phyloP scores from a whole-genome alignment of 805 yeast genomes.

The Candida berthetii region DNA sequence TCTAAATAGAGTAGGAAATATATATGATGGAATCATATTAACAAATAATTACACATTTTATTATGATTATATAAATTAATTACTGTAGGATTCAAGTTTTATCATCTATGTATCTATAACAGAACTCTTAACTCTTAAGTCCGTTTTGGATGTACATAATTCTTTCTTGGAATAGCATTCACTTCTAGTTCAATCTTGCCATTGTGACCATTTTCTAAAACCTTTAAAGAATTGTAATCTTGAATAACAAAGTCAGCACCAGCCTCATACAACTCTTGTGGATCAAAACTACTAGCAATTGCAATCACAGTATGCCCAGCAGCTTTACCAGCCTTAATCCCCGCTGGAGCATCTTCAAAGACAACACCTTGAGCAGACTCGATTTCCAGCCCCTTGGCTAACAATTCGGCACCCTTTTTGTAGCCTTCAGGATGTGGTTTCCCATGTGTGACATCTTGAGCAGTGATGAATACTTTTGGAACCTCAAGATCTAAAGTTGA shows the following conservation, averaged over 20 bases:
- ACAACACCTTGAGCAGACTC: conserved; percentile 45
- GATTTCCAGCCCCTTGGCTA: conserved; percentile 25
- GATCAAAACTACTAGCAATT: conserved; percentile 37
- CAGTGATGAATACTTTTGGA: conserved; percentile 77
- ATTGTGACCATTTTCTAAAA: conserved; percentile 9
- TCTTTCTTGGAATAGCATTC: conserved; percentile 10
- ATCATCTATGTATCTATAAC: no score
- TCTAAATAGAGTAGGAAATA: no score
- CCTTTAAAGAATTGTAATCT: conserved; percentile 40
- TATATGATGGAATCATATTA: no score
- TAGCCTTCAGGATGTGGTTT: conserved; percentile 89
- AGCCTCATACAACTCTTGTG: conserved; percentile 54
- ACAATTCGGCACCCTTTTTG: conserved; percentile 42
- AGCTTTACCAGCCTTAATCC: conserved; percentile 74
- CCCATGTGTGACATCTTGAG: conserved; percentile 72
- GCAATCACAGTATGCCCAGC: conserved; percentile 84
- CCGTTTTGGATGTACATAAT: no score
- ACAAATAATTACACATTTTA: no score
- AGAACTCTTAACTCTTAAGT: no score
- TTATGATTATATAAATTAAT: no score
- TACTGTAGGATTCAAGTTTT: no score
- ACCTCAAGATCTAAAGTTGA: conserved; percentile 43
- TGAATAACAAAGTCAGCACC: conserved; percentile 81
- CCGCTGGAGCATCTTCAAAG: conserved; percentile 89
- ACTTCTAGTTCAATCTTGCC: conserved; percentile 16